These are phyloP conservation scores for Mycena rebaudengoi DNA, from an alignment of 768 basidiomycete genomes.

Conservation along the genomic window DNA sequence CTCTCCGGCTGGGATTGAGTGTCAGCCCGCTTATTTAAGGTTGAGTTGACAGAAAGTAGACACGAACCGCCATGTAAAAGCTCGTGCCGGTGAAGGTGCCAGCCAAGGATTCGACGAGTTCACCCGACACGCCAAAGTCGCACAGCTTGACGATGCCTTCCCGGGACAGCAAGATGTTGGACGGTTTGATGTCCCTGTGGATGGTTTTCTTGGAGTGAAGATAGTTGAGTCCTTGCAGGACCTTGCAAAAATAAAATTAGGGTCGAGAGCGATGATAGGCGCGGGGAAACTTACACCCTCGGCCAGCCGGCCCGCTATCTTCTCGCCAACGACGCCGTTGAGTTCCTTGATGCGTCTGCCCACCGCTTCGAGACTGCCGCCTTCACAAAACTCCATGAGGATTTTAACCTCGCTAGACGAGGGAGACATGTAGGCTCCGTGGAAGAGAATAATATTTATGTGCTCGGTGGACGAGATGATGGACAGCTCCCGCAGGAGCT, in stretches of 20 bases:
- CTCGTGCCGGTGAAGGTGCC: slow-evolving; percentile 98
- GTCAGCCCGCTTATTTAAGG: too few species aligned
- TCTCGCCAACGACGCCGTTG: slow-evolving; percentile 83
- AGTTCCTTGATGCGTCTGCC: slow-evolving; percentile 84
- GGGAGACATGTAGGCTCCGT: slow-evolving; percentile 90
- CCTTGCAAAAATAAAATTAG: slow-evolving; percentile 48
- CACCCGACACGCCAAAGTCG: slow-evolving; percentile 98
- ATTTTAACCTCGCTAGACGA: slow-evolving; percentile 94
- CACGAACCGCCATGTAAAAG: slow-evolving; percentile 97
- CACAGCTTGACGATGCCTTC: slow-evolving; percentile 91
- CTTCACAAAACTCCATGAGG: slow-evolving; percentile 91
- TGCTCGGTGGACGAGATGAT: slow-evolving; percentile 89
- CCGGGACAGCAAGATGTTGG: slow-evolving; percentile 89
- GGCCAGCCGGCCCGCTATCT: slow-evolving; percentile 89
- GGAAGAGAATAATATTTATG: slow-evolving; percentile 89
- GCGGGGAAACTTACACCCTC: slow-evolving; percentile 76
- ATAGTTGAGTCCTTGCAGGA: slow-evolving; percentile 92
- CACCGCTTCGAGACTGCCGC: slow-evolving; percentile 89
- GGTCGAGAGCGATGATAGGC: slow-evolving; percentile 3
- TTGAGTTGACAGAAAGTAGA: not conserved
- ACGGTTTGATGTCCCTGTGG: slow-evolving; percentile 95
- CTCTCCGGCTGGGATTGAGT: slow-evolving; percentile 74
- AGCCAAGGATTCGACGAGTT: slow-evolving; percentile 89
- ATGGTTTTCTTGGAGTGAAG: slow-evolving; percentile 92
- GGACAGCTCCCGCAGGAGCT: slow-evolving; percentile 90